Evolutionary conservation across 2,329 filamentous ascomycete genomes (phyloP).

Genomic region (Trichophyton simii): DNA sequence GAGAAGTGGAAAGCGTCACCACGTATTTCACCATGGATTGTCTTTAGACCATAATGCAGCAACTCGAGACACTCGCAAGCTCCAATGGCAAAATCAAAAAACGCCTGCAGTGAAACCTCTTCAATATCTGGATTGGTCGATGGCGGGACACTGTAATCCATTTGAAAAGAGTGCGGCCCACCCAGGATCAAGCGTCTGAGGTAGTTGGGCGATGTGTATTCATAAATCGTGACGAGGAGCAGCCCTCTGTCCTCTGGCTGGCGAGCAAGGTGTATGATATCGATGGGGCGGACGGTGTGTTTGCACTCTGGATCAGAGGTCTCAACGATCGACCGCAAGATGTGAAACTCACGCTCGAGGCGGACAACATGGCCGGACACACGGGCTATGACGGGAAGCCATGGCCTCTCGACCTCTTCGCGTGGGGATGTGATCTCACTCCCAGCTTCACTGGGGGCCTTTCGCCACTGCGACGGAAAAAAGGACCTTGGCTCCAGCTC

Average conservation of each 20-base stretch:
- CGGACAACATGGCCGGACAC: constrained; percentile 71
- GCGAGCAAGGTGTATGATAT: constrained; percentile 59
- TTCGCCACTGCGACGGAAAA: constrained; percentile 35
- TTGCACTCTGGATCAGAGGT: constrained; percentile 59
- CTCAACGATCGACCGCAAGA: constrained; percentile 58
- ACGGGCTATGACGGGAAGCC: constrained; percentile 62
- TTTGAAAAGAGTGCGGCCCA: constrained; percentile 60
- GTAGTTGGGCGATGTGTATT: constrained; percentile 62
- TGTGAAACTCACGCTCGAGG: constrained; percentile 77
- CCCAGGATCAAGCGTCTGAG: constrained; percentile 60
- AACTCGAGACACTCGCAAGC: constrained; percentile 76
- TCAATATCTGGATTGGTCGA: not conserved
- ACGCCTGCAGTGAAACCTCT: constrained; percentile 58
- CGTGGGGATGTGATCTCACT: constrained; percentile 32
- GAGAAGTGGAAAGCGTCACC: constrained; percentile 87
- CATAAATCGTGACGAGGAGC: constrained; percentile 71
- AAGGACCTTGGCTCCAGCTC: constrained; percentile 29
- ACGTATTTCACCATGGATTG: constrained; percentile 82
- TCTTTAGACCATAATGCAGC: constrained; percentile 74
- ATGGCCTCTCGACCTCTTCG: constrained; percentile 28
- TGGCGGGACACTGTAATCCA: constrained; percentile 31
- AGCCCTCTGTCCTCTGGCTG: constrained; percentile 55
- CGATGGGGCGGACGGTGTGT: constrained; percentile 69
- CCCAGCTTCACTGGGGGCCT: constrained; percentile 41
- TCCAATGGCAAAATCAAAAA: constrained; percentile 84